phyloP scores from a whole-genome alignment of 2,329 filamentous ascomycete species.

The Claviceps pusilla region DNA sequence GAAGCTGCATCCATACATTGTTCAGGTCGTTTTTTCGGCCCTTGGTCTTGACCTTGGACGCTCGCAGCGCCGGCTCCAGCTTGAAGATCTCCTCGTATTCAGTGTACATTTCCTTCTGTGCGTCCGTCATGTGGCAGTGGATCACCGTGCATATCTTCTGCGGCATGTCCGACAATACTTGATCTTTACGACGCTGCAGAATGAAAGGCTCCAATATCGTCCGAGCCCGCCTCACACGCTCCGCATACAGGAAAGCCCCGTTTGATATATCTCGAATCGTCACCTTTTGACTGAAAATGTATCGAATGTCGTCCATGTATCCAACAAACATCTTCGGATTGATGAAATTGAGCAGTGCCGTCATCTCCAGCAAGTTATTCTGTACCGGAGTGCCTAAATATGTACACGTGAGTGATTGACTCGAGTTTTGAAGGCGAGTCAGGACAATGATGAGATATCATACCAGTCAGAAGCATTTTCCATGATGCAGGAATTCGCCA shows the following conservation, averaged over 20 bases:
- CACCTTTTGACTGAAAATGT: constrained; percentile 84
- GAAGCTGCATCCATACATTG: constrained; percentile 76
- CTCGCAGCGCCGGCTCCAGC: constrained; percentile 39
- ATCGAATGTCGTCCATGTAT: constrained; percentile 63
- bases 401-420: constrained; percentile 8
- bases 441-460: background rate
- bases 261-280: constrained; percentile 67
- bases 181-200: constrained; percentile 79
- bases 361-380: constrained; percentile 87
- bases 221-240: constrained; percentile 73
- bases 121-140: constrained; percentile 61
- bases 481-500: constrained; percentile 66
- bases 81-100: constrained; percentile 49
- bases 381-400: constrained; percentile 74
- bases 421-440: background rate
- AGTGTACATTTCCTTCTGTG: constrained; percentile 61
- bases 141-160: constrained; percentile 64
- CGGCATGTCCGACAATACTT: constrained; percentile 75
- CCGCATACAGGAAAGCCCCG: constrained; percentile 68
- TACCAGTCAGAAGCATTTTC: constrained; percentile 55
- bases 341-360: constrained; percentile 84
- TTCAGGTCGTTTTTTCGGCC: constrained; percentile 40
- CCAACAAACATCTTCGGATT: constrained; percentile 70
- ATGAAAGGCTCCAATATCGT: constrained; percentile 94
- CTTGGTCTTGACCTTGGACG: constrained; percentile 30